These are phyloP conservation scores for Leucoagaricus sp. DNA, from an alignment of 1,284 basidiomycete genomes.

Conservation along the genomic window DNA sequence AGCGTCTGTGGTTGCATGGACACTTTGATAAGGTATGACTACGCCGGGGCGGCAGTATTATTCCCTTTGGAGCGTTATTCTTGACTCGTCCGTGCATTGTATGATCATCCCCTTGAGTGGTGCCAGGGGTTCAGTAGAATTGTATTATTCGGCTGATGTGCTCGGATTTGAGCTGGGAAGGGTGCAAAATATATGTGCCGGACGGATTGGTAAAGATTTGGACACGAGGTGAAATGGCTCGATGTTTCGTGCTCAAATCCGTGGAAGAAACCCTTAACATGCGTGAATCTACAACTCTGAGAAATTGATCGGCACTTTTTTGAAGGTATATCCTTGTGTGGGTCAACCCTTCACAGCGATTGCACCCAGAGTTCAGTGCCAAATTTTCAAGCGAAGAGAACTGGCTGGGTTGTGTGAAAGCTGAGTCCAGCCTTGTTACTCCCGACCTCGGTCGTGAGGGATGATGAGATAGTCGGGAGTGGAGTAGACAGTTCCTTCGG, in stretches of 20 bases:
- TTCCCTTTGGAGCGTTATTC: too few species aligned
- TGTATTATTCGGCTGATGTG: too few species aligned
- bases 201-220: too few species aligned
- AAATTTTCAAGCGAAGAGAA: not conserved
- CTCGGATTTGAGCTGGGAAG: too few species aligned
- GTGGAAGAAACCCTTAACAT: not conserved
- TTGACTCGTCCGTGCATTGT: too few species aligned
- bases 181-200: too few species aligned
- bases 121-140: too few species aligned
- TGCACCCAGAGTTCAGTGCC: not conserved
- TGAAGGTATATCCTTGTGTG: not conserved
- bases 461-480: not conserved
- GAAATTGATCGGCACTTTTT: conserved; percentile 8
- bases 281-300: not conserved
- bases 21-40: too few species aligned
- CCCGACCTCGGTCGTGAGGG: not conserved
- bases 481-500: not conserved
- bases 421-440: not conserved
- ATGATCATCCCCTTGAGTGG: too few species aligned
- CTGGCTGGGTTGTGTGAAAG: not conserved
- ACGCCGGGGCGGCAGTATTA: too few species aligned
- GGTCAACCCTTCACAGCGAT: not conserved
- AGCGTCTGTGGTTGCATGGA: too few species aligned
- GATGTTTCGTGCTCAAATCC: too few species aligned
- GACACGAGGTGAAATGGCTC: conserved; percentile 5